Base-by-base conservation (phyloP, 2,329 filamentous ascomycete genomes). In the Endothia cerciana region DNA sequence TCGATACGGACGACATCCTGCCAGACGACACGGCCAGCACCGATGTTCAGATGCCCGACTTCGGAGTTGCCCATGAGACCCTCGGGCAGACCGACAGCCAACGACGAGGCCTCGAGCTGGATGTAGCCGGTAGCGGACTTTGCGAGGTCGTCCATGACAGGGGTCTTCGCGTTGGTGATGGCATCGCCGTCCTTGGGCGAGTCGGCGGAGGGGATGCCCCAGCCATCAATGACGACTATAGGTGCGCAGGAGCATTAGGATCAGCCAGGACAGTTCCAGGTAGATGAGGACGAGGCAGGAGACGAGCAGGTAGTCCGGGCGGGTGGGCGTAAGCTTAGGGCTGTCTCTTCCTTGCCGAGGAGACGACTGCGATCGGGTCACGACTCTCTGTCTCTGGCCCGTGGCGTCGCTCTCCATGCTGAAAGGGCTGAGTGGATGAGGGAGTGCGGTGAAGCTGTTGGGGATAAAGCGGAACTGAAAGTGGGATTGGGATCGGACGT, bases 51-150 rank as follows among this genome's bases (percentile, higher is more conserved):
- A 81, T 99, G 95, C 69, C 95, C 95, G 78, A 99, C 95, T 81
- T 99, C 95, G 73, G 92, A 97, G 85, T 99, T 99, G 71, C 95
- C 95, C 95, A 99, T 99, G 71, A 99, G 85, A 67, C 95, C 95
- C 77, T 99, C 94, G 25, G 95, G 95, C 62, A 99, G 87, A 71
- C 95, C 95, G 71, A 99, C 95, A 56, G 95, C 95, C 68, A 97
- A 87, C 53, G 95, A 98, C 2, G 95, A 98, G 66, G 95, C 95
- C 73, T 99, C 95, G 69, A 99, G 90, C 82, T 96, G 89, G 70
- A 92, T 93, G 82, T 90, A 99, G 69, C 94, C 94, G 74, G 94
- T 89, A 40, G 89, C 83, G 70, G 89, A 91, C 79, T 91, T 89
- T 75, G 90, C 91, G 78, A 99, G 94, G 68, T 87, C 88, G 79